Percentiles rank a stretch among this genome's conserved stretches.
Conservation (phyloP, 2,329 filamentous ascomycete genomes). For the Mariannaea elegans region DNA sequence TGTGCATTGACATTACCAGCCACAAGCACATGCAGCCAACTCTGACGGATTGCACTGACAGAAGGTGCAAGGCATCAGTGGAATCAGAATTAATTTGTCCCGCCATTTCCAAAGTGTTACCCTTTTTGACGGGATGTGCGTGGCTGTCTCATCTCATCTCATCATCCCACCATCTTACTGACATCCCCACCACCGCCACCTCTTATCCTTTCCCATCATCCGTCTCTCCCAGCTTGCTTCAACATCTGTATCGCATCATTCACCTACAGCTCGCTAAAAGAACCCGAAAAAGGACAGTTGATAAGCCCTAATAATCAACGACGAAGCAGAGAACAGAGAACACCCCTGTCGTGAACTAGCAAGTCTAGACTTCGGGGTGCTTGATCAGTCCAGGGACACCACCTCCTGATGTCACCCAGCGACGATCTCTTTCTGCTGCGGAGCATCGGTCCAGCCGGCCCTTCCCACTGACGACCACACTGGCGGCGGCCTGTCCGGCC, state of each 20-base stretch:
- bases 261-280: neutral
- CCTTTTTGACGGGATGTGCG: neutral
- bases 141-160: constrained; percentile 22
- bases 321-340: neutral
- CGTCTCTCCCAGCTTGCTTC: neutral
- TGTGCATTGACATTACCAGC: neutral
- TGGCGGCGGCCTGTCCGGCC: constrained; percentile 9
- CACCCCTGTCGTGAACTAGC: neutral
- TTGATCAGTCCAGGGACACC: neutral
- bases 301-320: constrained; percentile 1
- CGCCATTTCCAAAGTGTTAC: too few relatives aligned
- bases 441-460: constrained; percentile 27
- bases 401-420: constrained; percentile 26
- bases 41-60: neutral
- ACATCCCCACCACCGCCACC: neutral
- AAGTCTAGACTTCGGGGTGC: neutral
- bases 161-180: constrained; percentile 5
- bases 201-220: neutral
- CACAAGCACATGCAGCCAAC: neutral
- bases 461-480: constrained; percentile 10
- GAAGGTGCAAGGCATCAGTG: neutral
- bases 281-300: neutral
- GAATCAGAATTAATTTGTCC: too few relatives aligned
- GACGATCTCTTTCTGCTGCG: constrained; percentile 21
- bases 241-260: neutral